Evolutionary conservation across 345 rosid species (phyloP).

Genomic region (Salix koriyanagi): DNA sequence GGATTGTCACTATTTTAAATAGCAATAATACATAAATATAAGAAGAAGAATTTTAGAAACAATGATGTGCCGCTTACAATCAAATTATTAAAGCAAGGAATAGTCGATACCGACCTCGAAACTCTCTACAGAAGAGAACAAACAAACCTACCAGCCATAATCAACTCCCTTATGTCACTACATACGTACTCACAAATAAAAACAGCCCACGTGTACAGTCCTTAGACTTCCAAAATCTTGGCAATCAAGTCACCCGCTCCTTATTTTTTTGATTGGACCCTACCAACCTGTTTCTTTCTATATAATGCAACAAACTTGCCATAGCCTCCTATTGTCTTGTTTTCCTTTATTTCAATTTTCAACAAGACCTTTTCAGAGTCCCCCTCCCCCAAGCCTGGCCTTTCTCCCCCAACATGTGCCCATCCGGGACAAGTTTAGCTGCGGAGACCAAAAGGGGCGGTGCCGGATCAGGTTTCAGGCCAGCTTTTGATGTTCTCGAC

Average conservation of each 20-base stretch:
- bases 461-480: slow-evolving; percentile 31
- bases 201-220: neutral
- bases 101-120: neutral
- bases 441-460: neutral
- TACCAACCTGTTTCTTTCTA: neutral
- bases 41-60: too few species aligned
- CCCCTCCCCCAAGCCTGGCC: neutral
- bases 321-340: neutral
- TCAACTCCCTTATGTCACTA: neutral
- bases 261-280: neutral
- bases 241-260: neutral
- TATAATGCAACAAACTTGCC: neutral
- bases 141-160: neutral
- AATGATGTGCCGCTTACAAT: neutral
- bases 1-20: too few species aligned
- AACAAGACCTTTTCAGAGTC: too few species aligned
- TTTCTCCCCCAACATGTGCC: slow-evolving; percentile 16
- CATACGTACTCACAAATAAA: neutral
- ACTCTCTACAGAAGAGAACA: neutral
- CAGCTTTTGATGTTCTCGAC: slow-evolving; percentile 82
- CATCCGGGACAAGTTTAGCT: slow-evolving; percentile 16
- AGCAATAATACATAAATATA: too few species aligned
- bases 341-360: neutral
- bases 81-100: neutral
- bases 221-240: neutral